phyloP scores from a whole-genome alignment of 805 yeast genomes.

The Cyberlindnera petersonii region DNA sequence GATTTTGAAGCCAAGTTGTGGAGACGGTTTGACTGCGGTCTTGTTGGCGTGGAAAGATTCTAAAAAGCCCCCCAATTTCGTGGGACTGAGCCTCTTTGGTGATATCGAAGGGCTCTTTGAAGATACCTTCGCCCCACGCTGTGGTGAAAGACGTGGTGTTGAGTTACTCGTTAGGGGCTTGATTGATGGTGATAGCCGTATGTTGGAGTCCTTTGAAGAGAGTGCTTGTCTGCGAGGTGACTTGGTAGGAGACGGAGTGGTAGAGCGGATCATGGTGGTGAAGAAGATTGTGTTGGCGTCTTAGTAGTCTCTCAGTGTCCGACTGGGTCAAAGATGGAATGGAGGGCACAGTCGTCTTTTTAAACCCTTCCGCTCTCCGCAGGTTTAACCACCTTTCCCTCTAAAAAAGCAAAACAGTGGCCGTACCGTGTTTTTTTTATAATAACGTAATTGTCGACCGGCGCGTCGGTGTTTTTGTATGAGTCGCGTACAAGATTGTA shows the following conservation, averaged over 20 bases:
- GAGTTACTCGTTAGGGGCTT: slow-evolving; percentile 9
- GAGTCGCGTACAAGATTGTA: slow-evolving; percentile 1
- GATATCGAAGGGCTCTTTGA: slow-evolving; percentile 13
- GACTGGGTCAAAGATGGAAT: too few relatives aligned
- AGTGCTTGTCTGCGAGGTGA: slow-evolving; percentile 24
- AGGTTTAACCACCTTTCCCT: slow-evolving; percentile 3
- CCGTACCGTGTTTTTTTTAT: slow-evolving; percentile 11
- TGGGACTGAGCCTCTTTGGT: not conserved
- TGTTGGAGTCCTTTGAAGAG: slow-evolving; percentile 26
- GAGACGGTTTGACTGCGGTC: slow-evolving; percentile 6
- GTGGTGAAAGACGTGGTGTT: slow-evolving; percentile 18
- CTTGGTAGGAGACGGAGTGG: slow-evolving; percentile 22
- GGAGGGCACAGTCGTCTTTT: not conserved
- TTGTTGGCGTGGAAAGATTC: too few relatives aligned
- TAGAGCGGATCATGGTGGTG: slow-evolving; percentile 11
- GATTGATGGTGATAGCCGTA: slow-evolving; percentile 14
- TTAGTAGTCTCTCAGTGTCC: too few relatives aligned
- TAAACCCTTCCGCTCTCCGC: not conserved
- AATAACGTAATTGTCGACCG: too few relatives aligned
- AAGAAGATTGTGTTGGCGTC: not conserved
- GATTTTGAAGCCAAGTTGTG: slow-evolving; percentile 23
- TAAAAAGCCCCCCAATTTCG: too few relatives aligned
- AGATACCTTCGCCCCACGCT: not conserved
- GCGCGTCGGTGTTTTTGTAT: too few relatives aligned
- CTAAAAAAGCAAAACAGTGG: slow-evolving; percentile 13